Evolutionary conservation across 1,139 yeast species (phyloP).

Genomic region (Hyphopichia fennica): DNA sequence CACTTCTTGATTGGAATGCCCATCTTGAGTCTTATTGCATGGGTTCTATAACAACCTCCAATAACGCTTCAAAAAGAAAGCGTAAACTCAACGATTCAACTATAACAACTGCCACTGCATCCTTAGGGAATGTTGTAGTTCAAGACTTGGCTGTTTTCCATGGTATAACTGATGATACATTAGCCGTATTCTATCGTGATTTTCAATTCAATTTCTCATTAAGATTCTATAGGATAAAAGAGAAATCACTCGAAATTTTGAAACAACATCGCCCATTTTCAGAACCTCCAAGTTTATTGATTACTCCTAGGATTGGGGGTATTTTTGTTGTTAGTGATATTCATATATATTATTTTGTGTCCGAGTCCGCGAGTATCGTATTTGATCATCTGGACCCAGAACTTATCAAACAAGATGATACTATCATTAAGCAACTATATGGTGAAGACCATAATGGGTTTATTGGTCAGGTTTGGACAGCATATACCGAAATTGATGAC

Average conservation of each 20-base stretch:
- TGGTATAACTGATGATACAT: slow-evolving; percentile 1
- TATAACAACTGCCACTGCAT: not conserved
- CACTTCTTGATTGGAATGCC: not conserved
- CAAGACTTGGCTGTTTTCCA: slow-evolving; percentile 20
- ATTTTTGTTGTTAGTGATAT: slow-evolving; percentile 29
- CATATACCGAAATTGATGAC: slow-evolving; percentile 4
- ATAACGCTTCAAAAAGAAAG: not conserved
- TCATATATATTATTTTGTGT: slow-evolving; percentile 31
- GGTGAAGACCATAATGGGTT: not conserved
- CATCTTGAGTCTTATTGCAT: not conserved
- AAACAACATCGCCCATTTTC: slow-evolving; percentile 37
- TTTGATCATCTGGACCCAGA: not conserved
- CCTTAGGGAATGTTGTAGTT: slow-evolving; percentile 30
- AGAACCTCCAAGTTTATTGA: slow-evolving; percentile 30
- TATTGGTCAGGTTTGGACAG: not conserved
- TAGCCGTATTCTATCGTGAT: slow-evolving; percentile 39
- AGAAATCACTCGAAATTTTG: slow-evolving; percentile 6
- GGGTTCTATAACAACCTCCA: not conserved
- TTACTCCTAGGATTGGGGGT: slow-evolving; percentile 29
- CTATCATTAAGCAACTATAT: not conserved
- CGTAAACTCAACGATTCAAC: not conserved
- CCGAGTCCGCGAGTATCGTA: not conserved
- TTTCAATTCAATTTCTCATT: slow-evolving; percentile 32
- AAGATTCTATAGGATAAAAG: slow-evolving; percentile 23
- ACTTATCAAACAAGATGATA: not conserved